These are phyloP conservation scores for Hypoxylon sp. DNA, from an alignment of 2,329 filamentous ascomycete genomes.

Conservation along the genomic window DNA sequence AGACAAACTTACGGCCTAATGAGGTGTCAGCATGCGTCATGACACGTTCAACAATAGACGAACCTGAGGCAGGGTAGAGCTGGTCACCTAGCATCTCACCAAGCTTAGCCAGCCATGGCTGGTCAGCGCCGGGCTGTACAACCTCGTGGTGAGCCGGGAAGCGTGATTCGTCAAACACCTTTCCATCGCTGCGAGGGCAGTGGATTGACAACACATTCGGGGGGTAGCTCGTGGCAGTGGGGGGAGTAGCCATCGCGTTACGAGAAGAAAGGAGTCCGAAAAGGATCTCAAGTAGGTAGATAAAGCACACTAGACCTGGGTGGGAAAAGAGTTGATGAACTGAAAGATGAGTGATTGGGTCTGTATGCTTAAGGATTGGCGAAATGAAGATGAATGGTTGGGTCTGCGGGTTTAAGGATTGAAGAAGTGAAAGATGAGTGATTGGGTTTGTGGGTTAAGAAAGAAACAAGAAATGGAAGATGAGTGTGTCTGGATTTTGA, in stretches of 20 bases:
- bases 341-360: not conserved
- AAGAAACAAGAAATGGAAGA: not conserved
- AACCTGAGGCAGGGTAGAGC: slow-evolving; percentile 35
- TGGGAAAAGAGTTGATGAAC: not conserved
- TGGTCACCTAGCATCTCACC: slow-evolving; percentile 30
- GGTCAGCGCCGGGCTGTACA: not conserved
- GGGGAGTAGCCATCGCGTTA: not conserved
- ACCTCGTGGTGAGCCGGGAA: slow-evolving; percentile 11
- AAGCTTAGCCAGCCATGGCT: slow-evolving; percentile 26
- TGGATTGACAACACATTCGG: not conserved
- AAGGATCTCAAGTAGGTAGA: not conserved
- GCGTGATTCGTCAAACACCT: slow-evolving; percentile 7
- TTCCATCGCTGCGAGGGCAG: slow-evolving; percentile 27
- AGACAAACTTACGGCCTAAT: slow-evolving; percentile 12
- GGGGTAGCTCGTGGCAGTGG: not conserved
- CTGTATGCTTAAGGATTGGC: not conserved
- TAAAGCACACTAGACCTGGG: not conserved
- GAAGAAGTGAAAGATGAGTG: not conserved
- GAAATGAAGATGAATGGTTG: not conserved
- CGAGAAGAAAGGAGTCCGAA: not conserved
- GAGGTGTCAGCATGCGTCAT: slow-evolving; percentile 23
- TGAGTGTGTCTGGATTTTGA: not conserved
- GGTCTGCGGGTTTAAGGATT: not conserved
- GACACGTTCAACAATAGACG: slow-evolving; percentile 7
- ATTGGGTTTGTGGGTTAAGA: not conserved